These are phyloP conservation scores for Plectranthus barbatus DNA, from an alignment of 257 asterid genomes.

Conservation along the genomic window DNA sequence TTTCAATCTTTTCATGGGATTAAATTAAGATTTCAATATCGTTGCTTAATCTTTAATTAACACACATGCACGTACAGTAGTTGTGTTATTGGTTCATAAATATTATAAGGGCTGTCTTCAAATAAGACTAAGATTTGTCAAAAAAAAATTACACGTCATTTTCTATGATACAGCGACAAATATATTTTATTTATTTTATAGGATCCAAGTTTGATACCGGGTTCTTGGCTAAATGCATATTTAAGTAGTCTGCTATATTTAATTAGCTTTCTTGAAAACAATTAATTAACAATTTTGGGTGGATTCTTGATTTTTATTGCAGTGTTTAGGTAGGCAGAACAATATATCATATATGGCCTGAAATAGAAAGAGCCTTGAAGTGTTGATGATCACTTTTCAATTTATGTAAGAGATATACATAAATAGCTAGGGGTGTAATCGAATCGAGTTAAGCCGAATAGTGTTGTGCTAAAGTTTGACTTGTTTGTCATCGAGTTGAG, in stretches of 20 bases:
- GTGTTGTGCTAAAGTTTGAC: too few species aligned
- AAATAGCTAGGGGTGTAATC: too few species aligned
- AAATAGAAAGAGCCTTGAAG: too few species aligned
- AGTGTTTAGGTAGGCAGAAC: not conserved
- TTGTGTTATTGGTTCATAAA: not conserved
- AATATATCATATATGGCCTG: too few species aligned
- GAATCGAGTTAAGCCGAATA: too few species aligned
- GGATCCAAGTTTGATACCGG: not conserved
- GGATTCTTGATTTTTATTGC: not conserved
- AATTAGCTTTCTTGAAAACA: not conserved
- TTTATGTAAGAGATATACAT: too few species aligned
- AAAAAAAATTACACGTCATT: slow-evolving; percentile 9
- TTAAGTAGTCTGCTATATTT: not conserved
- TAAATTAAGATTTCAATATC: not conserved
- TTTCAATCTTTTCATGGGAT: not conserved
- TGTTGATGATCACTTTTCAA: too few species aligned
- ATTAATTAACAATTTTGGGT: not conserved
- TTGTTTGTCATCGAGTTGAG: too few species aligned
- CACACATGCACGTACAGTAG: slow-evolving; percentile 36
- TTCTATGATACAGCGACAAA: not conserved
- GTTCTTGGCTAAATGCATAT: not conserved
- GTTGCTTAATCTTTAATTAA: not conserved
- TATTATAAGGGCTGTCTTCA: slow-evolving; percentile 6
- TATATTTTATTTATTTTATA: not conserved
- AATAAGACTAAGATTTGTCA: slow-evolving; percentile 16